A percentile compares a stretch with the other conserved stretches of the same genome.
phyloP scores from a whole-genome alignment of 306 rosid genomes.

The Corylus heterophylla region DNA sequence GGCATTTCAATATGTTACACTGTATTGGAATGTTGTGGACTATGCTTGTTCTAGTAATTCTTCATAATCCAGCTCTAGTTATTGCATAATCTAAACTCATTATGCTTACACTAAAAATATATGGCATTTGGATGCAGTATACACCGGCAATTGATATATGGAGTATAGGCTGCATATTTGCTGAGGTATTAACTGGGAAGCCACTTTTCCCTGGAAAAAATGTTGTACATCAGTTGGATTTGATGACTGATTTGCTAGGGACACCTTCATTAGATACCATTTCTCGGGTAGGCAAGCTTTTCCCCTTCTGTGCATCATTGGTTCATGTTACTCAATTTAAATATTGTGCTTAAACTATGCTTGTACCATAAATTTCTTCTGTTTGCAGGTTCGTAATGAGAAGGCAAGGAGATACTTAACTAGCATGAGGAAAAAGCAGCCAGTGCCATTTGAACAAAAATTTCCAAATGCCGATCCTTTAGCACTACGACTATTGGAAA shows the following conservation, averaged over 20 bases:
- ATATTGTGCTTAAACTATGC: background rate
- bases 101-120: background rate
- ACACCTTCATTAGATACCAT: slow-evolving; percentile 87
- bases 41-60: background rate
- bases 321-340: slow-evolving; percentile 10
- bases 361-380: background rate
- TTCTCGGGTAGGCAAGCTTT: slow-evolving; percentile 56
- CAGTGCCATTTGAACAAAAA: slow-evolving; percentile 67
- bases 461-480: slow-evolving; percentile 90
- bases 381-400: slow-evolving; percentile 78
- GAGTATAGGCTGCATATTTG: slow-evolving; percentile 97
- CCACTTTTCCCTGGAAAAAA: slow-evolving; percentile 97
- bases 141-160: slow-evolving; percentile 98
- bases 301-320: slow-evolving; percentile 6
- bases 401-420: slow-evolving; percentile 95
- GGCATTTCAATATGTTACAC: background rate
- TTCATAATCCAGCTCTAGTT: background rate
- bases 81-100: background rate
- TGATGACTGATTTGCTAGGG: slow-evolving; percentile 95
- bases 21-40: background rate
- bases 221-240: slow-evolving; percentile 94
- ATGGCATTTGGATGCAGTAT: slow-evolving; percentile 57
- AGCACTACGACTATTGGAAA: slow-evolving; percentile 66
- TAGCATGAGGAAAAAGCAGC: slow-evolving; percentile 88
- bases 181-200: slow-evolving; percentile 86